Percentiles rank a stretch among this genome's conserved stretches.
Conservation (phyloP, 345 rosid genomes). For the Ceriops decandra region DNA sequence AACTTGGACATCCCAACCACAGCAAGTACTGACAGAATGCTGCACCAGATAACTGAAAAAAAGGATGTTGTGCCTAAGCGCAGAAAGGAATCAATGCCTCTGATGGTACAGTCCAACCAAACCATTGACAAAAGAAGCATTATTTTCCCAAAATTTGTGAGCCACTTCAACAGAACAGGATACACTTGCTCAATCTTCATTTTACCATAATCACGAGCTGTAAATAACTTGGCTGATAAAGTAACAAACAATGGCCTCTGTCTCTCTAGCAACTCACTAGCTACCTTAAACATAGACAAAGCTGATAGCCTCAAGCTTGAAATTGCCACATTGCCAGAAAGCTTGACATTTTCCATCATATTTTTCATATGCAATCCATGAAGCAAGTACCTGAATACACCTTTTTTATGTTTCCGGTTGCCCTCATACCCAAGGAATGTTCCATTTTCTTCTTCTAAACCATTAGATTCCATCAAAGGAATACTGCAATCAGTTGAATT, state of each 20-base stretch:
- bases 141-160: constrained; percentile 60
- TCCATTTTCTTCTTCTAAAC: constrained; percentile 34
- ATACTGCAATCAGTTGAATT: constrained; percentile 33
- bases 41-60: constrained; percentile 86
- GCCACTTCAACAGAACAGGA: constrained; percentile 68
- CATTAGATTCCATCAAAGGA: constrained; percentile 30
- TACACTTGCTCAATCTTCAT: constrained; percentile 47
- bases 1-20: constrained; percentile 77
- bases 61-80: constrained; percentile 85
- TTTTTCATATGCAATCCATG: constrained; percentile 45
- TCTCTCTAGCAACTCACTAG: constrained; percentile 55
- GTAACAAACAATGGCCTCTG: constrained; percentile 48
- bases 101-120: constrained; percentile 85
- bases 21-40: constrained; percentile 69
- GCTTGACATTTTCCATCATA: constrained; percentile 37
- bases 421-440: constrained; percentile 23
- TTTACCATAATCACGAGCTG: constrained; percentile 44
- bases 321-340: constrained; percentile 43
- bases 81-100: constrained; percentile 82
- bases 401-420: constrained; percentile 32
- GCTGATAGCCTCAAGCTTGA: constrained; percentile 44
- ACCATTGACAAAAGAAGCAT: constrained; percentile 65
- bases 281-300: constrained; percentile 34
- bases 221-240: constrained; percentile 31
- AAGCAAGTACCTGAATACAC: constrained; percentile 33